Evolutionary conservation across 2,329 filamentous ascomycete genomes (phyloP).

Genomic region (Verticillium klebahnii): DNA sequence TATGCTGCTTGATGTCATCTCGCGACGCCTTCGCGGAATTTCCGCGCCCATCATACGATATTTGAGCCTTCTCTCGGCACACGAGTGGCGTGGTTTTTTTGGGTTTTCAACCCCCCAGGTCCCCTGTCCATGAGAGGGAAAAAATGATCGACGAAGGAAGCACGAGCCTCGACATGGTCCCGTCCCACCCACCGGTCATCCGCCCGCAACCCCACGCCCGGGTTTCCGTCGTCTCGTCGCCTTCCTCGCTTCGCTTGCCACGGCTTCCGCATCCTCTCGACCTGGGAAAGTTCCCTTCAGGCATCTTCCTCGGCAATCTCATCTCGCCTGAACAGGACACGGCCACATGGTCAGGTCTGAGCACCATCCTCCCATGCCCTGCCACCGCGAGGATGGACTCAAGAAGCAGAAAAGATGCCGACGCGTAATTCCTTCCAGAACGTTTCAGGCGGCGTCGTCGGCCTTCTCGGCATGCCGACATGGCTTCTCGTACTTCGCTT

Average conservation of each 20-base stretch:
- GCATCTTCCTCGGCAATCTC: neutral
- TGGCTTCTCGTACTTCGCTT: neutral
- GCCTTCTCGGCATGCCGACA: neutral
- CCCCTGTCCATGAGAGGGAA: neutral
- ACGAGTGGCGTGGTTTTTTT: constrained; percentile 1
- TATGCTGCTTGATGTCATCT: neutral
- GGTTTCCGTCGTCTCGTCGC: neutral
- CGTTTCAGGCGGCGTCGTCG: neutral
- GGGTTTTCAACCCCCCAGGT: neutral
- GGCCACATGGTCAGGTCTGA: neutral
- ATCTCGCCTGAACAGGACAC: neutral
- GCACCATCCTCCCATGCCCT: neutral
- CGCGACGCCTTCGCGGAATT: neutral
- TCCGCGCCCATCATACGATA: constrained; percentile 2
- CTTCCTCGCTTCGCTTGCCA: neutral
- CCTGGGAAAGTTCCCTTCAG: neutral
- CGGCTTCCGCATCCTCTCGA: neutral
- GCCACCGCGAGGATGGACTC: too few species aligned
- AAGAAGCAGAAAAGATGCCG: too few species aligned
- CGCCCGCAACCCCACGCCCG: neutral
- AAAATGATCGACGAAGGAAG: neutral
- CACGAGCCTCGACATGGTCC: neutral
- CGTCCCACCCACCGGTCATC: neutral
- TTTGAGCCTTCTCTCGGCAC: neutral
- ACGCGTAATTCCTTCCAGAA: neutral